Percentiles rank a stretch among this genome's conserved stretches.
Conservation (phyloP, 495 filamentous ascomycete genomes). For the Aspergillus baeticus region DNA sequence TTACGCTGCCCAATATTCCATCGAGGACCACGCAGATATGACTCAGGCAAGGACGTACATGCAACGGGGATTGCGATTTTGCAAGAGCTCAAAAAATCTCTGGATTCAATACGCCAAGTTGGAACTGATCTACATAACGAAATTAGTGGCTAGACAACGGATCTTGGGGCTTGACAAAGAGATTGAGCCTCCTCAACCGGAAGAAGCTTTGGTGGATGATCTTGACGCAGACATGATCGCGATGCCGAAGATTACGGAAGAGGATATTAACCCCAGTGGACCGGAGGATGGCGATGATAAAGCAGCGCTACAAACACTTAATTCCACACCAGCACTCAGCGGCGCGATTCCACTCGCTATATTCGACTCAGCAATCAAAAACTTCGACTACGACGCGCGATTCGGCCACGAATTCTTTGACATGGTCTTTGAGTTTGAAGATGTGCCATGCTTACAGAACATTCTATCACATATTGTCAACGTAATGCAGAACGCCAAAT, state of each 20-base stretch:
- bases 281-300: slow-evolving; percentile 50
- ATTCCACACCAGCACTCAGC: slow-evolving; percentile 75
- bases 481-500: slow-evolving; percentile 55
- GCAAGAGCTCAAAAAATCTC: slow-evolving; percentile 63
- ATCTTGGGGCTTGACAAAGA: slow-evolving; percentile 66
- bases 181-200: slow-evolving; percentile 39
- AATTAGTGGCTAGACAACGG: slow-evolving; percentile 68
- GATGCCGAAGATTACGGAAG: slow-evolving; percentile 60
- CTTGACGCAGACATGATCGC: slow-evolving; percentile 55
- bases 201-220: slow-evolving; percentile 38
- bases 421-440: slow-evolving; percentile 66
- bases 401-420: slow-evolving; percentile 77
- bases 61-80: slow-evolving; percentile 85
- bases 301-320: slow-evolving; percentile 58
- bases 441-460: slow-evolving; percentile 59
- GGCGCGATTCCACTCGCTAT: slow-evolving; percentile 92
- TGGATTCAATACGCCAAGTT: slow-evolving; percentile 91
- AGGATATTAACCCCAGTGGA: slow-evolving; percentile 63
- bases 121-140: slow-evolving; percentile 87
- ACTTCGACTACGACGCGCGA: slow-evolving; percentile 59
- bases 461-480: slow-evolving; percentile 77
- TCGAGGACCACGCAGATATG: slow-evolving; percentile 82
- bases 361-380: slow-evolving; percentile 82
- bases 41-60: slow-evolving; percentile 81
- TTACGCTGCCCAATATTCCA: slow-evolving; percentile 71